These are phyloP conservation scores for Spergularia bocconei DNA, from an alignment of 148 eudicot species.

Conservation along the genomic window DNA sequence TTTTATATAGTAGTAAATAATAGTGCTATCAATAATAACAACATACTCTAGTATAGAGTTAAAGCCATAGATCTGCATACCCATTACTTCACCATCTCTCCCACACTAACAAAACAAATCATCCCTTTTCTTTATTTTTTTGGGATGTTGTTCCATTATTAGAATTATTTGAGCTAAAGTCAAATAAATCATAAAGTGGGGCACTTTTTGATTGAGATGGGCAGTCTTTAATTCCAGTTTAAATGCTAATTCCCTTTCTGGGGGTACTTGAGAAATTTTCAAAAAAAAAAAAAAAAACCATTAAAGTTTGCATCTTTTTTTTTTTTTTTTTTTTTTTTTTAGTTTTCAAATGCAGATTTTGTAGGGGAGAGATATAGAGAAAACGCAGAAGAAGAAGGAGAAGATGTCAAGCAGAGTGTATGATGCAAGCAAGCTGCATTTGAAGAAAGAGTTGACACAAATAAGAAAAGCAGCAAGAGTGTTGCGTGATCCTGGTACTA, in stretches of 20 bases:
- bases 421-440: conserved; percentile 92
- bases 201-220: conserved; percentile 10
- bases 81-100: conserved; percentile 33
- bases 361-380: background rate
- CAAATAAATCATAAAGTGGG: conserved; percentile 19
- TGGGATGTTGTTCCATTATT: conserved; percentile 29
- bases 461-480: conserved; percentile 77
- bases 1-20: too few species aligned
- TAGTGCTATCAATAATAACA: too few species aligned
- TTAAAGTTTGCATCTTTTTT: background rate
- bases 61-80: conserved; percentile 26
- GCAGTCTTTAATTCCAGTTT: conserved; percentile 21
- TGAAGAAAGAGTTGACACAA: conserved; percentile 94
- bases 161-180: conserved; percentile 20
- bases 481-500: conserved; percentile 90
- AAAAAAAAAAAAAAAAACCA: background rate
- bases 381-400: background rate
- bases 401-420: conserved; percentile 35
- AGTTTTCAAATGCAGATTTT: conserved; percentile 18
- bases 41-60: background rate
- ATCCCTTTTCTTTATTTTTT: conserved; percentile 1
- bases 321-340: conserved; percentile 10
- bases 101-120: background rate
- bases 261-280: conserved; percentile 10
- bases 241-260: conserved; percentile 17